Percentiles rank a stretch among this genome's conserved stretches.
These are phyloP conservation scores for Pseudogymnoascus sp. DNA, from an alignment of 2,329 filamentous ascomycete species.

Conservation along the genomic window DNA sequence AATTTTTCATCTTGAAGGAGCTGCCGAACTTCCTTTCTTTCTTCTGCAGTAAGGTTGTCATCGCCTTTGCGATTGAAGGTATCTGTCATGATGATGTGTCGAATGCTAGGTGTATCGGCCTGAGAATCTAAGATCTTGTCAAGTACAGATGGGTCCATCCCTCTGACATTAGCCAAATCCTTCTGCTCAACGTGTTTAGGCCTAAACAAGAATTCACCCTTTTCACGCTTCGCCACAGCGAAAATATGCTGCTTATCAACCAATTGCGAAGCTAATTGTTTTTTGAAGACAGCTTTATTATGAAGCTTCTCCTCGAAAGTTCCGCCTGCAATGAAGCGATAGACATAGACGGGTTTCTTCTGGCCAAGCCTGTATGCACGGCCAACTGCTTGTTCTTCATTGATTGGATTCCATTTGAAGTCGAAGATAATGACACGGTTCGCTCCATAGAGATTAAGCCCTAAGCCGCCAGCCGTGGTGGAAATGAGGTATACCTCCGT, in stretches of 20 bases:
- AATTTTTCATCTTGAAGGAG: conserved; percentile 30
- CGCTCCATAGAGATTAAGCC: conserved; percentile 74
- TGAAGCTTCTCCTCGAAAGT: conserved; percentile 71
- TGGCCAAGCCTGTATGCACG: conserved; percentile 82
- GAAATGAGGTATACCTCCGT: conserved; percentile 68
- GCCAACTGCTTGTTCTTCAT: conserved; percentile 81
- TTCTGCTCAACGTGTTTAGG: conserved; percentile 44
- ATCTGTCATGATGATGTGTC: conserved; percentile 57
- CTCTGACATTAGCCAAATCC: conserved; percentile 43
- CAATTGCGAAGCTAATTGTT: conserved; percentile 66
- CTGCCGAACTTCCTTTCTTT: conserved; percentile 45
- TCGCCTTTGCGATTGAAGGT: conserved; percentile 63
- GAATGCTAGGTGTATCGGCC: conserved; percentile 37
- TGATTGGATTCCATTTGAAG: conserved; percentile 68
- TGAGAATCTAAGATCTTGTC: conserved; percentile 52
- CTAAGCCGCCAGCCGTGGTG: conserved; percentile 71
- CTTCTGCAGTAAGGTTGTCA: conserved; percentile 53
- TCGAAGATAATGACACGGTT: conserved; percentile 85
- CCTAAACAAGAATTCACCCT: conserved; percentile 47
- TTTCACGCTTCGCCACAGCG: conserved; percentile 51
- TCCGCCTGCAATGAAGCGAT: conserved; percentile 68
- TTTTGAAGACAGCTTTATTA: conserved; percentile 72
- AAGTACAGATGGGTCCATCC: conserved; percentile 50
- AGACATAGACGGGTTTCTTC: conserved; percentile 71
- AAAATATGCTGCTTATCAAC: conserved; percentile 74